A percentile compares a stretch with the other conserved stretches of the same genome.
Conservation (phyloP, 306 rosid species). For the Dalbergia cultrata region DNA sequence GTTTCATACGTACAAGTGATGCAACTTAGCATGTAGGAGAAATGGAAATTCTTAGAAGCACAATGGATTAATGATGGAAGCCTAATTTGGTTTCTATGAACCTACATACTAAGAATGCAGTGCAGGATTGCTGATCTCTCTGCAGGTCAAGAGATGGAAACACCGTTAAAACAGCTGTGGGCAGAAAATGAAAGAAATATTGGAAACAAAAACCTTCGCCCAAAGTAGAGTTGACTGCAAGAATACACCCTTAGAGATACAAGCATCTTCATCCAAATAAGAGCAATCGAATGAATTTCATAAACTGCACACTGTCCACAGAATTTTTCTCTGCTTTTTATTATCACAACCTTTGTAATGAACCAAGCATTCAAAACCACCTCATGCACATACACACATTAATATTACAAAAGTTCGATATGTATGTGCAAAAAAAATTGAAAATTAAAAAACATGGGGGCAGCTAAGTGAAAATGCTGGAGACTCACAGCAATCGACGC, state of each 20-base stretch:
- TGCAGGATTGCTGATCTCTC: constrained; percentile 12
- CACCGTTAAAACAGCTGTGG: background rate
- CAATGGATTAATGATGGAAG: background rate
- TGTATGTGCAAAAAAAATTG: background rate
- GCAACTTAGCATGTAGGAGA: constrained; percentile 18
- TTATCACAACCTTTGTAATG: background rate
- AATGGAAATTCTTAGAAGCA: background rate
- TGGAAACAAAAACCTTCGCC: constrained; percentile 12
- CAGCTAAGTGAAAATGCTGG: constrained; percentile 41
- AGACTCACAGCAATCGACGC: constrained; percentile 89
- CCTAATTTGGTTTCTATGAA: constrained; percentile 29
- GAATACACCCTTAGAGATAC: background rate
- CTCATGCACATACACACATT: constrained; percentile 26
- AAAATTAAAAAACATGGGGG: constrained; percentile 10
- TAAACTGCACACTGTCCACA: background rate
- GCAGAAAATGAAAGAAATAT: background rate
- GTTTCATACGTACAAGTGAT: constrained; percentile 26
- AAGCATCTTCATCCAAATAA: background rate
- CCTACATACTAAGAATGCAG: constrained; percentile 1
- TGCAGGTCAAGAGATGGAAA: constrained; percentile 23
- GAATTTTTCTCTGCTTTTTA: background rate
- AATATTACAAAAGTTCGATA: background rate
- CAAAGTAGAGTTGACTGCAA: constrained; percentile 21
- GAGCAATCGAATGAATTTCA: background rate
- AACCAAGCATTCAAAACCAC: background rate